Evolutionary conservation across 1,139 yeast species (phyloP).

Genomic region (Candida mesenterica): DNA sequence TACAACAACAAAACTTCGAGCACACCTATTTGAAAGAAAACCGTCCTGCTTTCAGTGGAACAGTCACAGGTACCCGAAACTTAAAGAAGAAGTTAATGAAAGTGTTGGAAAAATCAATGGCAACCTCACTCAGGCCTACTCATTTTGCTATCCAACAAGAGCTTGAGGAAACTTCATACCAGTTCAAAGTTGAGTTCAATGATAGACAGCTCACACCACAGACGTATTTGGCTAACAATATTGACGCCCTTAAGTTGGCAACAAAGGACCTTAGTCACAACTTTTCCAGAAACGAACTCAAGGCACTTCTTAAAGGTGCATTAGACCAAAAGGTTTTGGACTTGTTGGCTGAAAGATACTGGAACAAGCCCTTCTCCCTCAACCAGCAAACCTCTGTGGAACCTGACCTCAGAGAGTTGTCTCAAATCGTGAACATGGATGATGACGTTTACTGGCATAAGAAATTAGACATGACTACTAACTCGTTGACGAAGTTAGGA

Average conservation of each 20-base stretch:
- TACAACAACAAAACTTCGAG: slow-evolving; percentile 69
- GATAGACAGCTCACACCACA: slow-evolving; percentile 93
- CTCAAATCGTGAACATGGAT: slow-evolving; percentile 45
- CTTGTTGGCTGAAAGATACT: slow-evolving; percentile 82
- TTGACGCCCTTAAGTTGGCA: slow-evolving; percentile 81
- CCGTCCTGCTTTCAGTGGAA: slow-evolving; percentile 58
- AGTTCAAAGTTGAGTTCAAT: slow-evolving; percentile 93
- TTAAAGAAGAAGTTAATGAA: slow-evolving; percentile 79
- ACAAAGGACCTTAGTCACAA: slow-evolving; percentile 82
- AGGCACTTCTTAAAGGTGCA: slow-evolving; percentile 74
- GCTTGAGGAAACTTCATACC: slow-evolving; percentile 88
- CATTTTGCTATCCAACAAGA: slow-evolving; percentile 84
- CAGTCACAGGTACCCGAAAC: slow-evolving; percentile 74
- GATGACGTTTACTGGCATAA: slow-evolving; percentile 86
- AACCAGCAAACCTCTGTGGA: slow-evolving; percentile 24
- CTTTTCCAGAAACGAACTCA: slow-evolving; percentile 81
- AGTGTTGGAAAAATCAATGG: slow-evolving; percentile 90
- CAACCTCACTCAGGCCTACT: slow-evolving; percentile 83
- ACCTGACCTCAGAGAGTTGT: slow-evolving; percentile 55
- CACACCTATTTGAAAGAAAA: slow-evolving; percentile 56
- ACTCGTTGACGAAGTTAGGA: slow-evolving; percentile 85
- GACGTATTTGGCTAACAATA: slow-evolving; percentile 87
- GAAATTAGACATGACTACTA: slow-evolving; percentile 79
- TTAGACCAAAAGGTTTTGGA: slow-evolving; percentile 88
- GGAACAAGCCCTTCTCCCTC: slow-evolving; percentile 65